Evolutionary conservation across 768 basidiomycete genomes (phyloP).

Genomic region (Pleurotus tuber-regium): DNA sequence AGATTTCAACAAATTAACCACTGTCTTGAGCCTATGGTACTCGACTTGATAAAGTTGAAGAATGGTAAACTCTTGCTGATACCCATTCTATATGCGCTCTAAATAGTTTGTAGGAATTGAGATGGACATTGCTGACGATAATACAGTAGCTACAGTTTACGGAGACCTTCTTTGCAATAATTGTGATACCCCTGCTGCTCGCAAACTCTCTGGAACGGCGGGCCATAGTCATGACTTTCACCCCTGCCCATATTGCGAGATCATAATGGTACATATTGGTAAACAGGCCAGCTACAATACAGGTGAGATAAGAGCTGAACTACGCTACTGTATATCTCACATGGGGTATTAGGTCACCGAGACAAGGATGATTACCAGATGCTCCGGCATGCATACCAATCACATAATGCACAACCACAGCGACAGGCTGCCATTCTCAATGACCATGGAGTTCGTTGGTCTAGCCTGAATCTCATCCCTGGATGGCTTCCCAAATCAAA

Average conservation of each 20-base stretch:
- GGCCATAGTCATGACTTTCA: constrained; percentile 23
- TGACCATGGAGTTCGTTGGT: constrained; percentile 21
- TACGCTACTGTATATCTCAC: not conserved
- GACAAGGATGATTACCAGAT: constrained; percentile 16
- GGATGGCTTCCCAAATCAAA: constrained; percentile 24
- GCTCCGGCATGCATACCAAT: constrained; percentile 16
- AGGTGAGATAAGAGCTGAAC: not conserved
- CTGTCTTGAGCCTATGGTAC: constrained; percentile 15
- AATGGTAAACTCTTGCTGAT: constrained; percentile 16
- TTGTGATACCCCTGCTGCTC: constrained; percentile 26
- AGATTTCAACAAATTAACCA: constrained; percentile 23
- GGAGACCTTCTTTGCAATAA: constrained; percentile 23
- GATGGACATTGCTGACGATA: constrained; percentile 22
- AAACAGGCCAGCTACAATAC: constrained; percentile 12
- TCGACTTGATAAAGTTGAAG: constrained; percentile 20
- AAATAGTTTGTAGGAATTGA: constrained; percentile 17
- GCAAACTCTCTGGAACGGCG: constrained; percentile 23
- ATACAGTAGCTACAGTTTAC: constrained; percentile 15
- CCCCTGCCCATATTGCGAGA: constrained; percentile 24
- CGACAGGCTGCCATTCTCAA: constrained; percentile 17
- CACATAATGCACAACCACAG: constrained; percentile 2
- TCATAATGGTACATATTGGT: constrained; percentile 19
- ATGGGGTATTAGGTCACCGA: constrained; percentile 1
- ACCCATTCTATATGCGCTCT: not conserved
- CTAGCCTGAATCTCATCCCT: constrained; percentile 22